These are phyloP conservation scores for Fulvia fulva DNA, from an alignment of 2,329 filamentous ascomycete genomes.

Conservation along the genomic window DNA sequence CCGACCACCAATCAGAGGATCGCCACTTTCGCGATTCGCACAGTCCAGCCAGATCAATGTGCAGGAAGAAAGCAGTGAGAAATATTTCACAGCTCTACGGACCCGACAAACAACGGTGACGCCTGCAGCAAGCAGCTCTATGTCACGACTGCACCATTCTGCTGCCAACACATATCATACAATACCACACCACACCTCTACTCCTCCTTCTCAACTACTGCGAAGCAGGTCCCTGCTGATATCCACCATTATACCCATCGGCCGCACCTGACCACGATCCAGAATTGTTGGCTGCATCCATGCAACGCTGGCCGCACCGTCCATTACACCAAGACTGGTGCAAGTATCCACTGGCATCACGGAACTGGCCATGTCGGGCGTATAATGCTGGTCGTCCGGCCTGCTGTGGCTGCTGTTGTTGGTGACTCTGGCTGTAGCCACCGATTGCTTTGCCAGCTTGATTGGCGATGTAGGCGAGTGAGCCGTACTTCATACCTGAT, in stretches of 20 bases:
- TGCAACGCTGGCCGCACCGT: constrained; percentile 4
- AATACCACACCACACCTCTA: too few species aligned
- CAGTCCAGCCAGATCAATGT: too few species aligned
- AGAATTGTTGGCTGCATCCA: not conserved
- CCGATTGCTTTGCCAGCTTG: not conserved
- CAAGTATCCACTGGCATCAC: constrained; percentile 1
- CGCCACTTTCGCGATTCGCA: too few species aligned
- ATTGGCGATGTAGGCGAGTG: constrained; percentile 7
- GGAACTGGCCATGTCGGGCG: not conserved
- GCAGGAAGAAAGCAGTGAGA: too few species aligned
- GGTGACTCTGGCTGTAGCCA: not conserved
- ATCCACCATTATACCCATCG: not conserved
- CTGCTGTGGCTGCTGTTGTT: constrained; percentile 2
- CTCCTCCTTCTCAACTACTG: too few species aligned
- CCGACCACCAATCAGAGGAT: too few species aligned
- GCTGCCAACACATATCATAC: too few species aligned
- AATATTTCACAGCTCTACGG: too few species aligned
- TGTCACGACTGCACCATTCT: too few species aligned
- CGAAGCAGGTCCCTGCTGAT: not conserved
- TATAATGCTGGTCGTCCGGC: not conserved
- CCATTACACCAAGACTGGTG: constrained; percentile 10
- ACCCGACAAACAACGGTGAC: too few species aligned
- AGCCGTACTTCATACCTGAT: constrained; percentile 10
- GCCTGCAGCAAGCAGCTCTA: too few species aligned
- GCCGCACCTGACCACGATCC: not conserved